Conservation (phyloP, 2,329 filamentous ascomycete genomes). For the Trichoderma sp. region DNA sequence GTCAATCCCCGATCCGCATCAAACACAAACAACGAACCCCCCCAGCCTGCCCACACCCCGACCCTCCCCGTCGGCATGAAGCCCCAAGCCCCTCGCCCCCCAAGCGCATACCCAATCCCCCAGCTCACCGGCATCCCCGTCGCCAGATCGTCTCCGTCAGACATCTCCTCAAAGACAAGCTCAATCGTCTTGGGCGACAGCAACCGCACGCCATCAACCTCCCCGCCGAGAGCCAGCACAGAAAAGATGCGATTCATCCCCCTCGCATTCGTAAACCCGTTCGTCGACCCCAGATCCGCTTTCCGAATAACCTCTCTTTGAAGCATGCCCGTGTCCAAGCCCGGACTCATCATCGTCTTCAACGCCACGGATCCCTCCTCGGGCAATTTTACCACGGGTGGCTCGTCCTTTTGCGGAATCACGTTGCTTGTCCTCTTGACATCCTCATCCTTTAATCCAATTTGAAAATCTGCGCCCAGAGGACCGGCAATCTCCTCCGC, state of each 20-base stretch:
- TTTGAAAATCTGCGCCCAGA: constrained; percentile 49
- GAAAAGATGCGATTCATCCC: constrained; percentile 47
- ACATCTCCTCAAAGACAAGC: constrained; percentile 49
- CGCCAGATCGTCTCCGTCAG: constrained; percentile 46
- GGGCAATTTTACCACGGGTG: constrained; percentile 32
- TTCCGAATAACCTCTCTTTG: constrained; percentile 42
- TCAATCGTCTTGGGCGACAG: constrained; percentile 48
- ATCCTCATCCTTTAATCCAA: constrained; percentile 48
- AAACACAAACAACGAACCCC: constrained; percentile 48
- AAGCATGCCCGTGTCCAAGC: constrained; percentile 31
- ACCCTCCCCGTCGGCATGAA: constrained; percentile 38
- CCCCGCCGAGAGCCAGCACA: constrained; percentile 30
- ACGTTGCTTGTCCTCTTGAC: constrained; percentile 45
- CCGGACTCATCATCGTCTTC: constrained; percentile 38
- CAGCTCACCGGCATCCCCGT: constrained; percentile 41
- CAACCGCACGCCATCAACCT: constrained; percentile 36
- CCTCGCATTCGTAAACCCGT: constrained; percentile 51
- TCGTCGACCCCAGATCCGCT: constrained; percentile 46
- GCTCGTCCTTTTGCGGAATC: constrained; percentile 34
- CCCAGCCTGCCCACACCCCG: constrained; percentile 50
- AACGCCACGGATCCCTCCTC: constrained; percentile 10
- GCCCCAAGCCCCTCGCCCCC: not conserved
- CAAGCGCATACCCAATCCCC: constrained; percentile 44
- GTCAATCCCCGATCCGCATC: constrained; percentile 48
- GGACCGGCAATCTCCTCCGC: constrained; percentile 44